Percentiles rank a stretch among this genome's conserved stretches.
Evolutionary conservation across 768 basidiomycete species (phyloP).

Genomic region (Tylopilus sp.): DNA sequence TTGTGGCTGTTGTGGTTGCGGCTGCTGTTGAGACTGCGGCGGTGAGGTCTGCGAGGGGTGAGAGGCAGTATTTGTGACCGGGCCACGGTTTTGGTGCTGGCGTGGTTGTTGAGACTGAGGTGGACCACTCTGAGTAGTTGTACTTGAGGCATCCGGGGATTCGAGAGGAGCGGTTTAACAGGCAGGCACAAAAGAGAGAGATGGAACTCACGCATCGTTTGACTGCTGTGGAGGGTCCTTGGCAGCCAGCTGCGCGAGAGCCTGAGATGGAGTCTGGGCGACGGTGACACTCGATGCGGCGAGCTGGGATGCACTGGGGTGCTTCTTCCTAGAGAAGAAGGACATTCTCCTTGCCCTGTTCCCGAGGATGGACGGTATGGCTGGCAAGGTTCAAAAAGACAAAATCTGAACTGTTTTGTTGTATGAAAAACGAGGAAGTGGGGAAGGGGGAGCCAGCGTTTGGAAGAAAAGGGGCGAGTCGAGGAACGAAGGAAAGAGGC

Average conservation of each 20-base stretch:
- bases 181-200: slow-evolving; percentile 1
- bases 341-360: slow-evolving; percentile 76
- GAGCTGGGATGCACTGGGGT: slow-evolving; percentile 47
- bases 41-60: slow-evolving; percentile 31
- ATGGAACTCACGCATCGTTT: slow-evolving; percentile 37
- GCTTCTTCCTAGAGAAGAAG: slow-evolving; percentile 91
- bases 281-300: slow-evolving; percentile 48
- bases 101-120: slow-evolving; percentile 35
- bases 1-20: slow-evolving; percentile 28
- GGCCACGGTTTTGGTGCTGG: slow-evolving; percentile 35
- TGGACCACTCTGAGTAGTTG: slow-evolving; percentile 23
- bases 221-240: slow-evolving; percentile 28
- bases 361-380: slow-evolving; percentile 69
- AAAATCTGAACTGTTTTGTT: slow-evolving; percentile 9
- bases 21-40: slow-evolving; percentile 33
- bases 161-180: background rate
- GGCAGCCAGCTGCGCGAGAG: slow-evolving; percentile 54
- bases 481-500: slow-evolving; percentile 9
- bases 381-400: slow-evolving; percentile 32
- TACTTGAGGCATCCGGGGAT: slow-evolving; percentile 2
- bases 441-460: slow-evolving; percentile 25
- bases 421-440: slow-evolving; percentile 7
- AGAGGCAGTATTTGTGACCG: slow-evolving; percentile 26
- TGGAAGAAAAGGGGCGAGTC: slow-evolving; percentile 6
- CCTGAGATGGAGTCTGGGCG: slow-evolving; percentile 63